A percentile compares a stretch with the other conserved stretches of the same genome.
Evolutionary conservation across 1,139 yeast genomes (phyloP).

Genomic region (Debaryomycetaceae sp.): DNA sequence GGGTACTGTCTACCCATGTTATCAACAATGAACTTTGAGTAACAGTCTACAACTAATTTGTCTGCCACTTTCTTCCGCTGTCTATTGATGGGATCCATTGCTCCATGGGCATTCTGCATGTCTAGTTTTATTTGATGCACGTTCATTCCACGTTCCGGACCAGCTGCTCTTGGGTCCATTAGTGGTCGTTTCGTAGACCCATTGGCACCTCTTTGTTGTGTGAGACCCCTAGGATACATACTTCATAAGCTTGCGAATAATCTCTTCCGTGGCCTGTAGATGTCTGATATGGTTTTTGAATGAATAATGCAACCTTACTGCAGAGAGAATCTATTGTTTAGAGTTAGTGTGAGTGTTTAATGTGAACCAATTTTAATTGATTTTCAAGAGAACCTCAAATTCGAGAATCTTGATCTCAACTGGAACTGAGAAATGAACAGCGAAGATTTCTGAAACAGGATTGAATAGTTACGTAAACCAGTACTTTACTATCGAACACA

Average conservation of each 20-base stretch:
- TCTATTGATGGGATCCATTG: slow-evolving; percentile 6
- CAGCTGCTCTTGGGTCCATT: slow-evolving; percentile 1
- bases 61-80: slow-evolving; percentile 21
- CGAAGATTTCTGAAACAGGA: no score
- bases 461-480: no score
- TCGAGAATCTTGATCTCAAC: background rate
- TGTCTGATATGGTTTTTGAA: background rate
- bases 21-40: slow-evolving; percentile 29
- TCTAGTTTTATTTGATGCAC: background rate
- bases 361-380: background rate
- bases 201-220: slow-evolving; percentile 1
- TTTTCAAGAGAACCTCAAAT: background rate
- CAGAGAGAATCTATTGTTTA: background rate
- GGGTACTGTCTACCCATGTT: slow-evolving; percentile 25
- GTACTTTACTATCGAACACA: no score
- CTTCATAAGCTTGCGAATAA: background rate
- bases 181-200: background rate
- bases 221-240: slow-evolving; percentile 9
- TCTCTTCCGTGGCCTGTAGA: background rate
- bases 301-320: background rate
- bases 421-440: no score
- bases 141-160: background rate
- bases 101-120: background rate
- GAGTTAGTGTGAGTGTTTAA: background rate
- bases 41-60: slow-evolving; percentile 40